These are phyloP conservation scores for Lasiodiplodia hormozganensis DNA, from an alignment of 2,329 filamentous ascomycete species.

Conservation along the genomic window DNA sequence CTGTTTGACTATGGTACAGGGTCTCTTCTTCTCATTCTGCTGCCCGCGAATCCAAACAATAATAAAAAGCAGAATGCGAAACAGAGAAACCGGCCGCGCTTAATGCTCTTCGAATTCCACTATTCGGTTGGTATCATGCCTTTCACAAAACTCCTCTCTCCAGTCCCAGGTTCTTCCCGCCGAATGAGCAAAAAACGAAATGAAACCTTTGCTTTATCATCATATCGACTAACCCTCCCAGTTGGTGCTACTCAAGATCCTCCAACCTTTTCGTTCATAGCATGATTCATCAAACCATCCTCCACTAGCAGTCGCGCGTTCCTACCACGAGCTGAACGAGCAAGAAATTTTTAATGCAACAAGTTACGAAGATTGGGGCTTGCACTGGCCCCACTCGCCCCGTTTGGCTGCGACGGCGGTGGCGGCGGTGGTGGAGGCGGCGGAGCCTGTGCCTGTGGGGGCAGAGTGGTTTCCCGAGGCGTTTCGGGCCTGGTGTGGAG, in stretches of 20 bases:
- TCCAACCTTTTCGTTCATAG: not conserved
- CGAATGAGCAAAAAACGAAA: constrained; percentile 14
- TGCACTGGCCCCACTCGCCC: constrained; percentile 48
- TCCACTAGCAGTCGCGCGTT: not conserved
- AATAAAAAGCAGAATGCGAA: not conserved
- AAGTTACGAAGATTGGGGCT: constrained; percentile 57
- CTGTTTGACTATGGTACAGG: constrained; percentile 19
- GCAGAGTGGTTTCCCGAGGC: constrained; percentile 44
- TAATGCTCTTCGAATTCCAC: constrained; percentile 22
- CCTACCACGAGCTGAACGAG: not conserved
- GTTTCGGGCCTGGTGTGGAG: constrained; percentile 40
- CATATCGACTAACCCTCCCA: not conserved
- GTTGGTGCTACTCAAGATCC: too few relatives aligned
- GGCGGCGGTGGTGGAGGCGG: constrained; percentile 18
- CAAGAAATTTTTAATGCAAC: constrained; percentile 43
- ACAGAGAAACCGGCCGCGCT: not conserved
- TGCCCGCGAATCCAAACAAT: not conserved
- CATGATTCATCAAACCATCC: not conserved
- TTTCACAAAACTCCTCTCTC: constrained; percentile 23
- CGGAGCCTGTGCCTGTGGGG: constrained; percentile 37
- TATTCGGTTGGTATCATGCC: constrained; percentile 30
- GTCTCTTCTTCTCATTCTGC: not conserved
- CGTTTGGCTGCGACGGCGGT: constrained; percentile 32
- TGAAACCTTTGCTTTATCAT: not conserved
- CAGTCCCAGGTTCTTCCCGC: constrained; percentile 3